Percentiles rank a stretch among this genome's conserved stretches.
Conservation (phyloP, 2,329 filamentous ascomycete genomes). For the Diaporthe humulicola region DNA sequence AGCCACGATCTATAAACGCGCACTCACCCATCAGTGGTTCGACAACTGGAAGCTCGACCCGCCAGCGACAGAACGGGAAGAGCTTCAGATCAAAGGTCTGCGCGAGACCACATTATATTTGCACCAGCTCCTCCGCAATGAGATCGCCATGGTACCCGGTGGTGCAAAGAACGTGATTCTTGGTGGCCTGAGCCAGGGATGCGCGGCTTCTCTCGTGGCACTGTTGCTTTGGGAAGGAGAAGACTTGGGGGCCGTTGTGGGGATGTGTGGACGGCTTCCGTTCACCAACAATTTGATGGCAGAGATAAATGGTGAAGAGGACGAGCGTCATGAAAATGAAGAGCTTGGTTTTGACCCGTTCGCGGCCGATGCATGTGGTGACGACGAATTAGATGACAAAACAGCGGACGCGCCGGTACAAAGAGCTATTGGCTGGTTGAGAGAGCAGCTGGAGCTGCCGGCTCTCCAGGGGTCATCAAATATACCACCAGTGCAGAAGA, state of each 20-base stretch:
- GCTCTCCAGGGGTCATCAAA: neutral
- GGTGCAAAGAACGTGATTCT: constrained; percentile 55
- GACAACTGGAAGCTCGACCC: constrained; percentile 53
- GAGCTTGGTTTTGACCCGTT: constrained; percentile 33
- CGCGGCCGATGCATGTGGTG: neutral
- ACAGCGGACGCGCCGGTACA: neutral
- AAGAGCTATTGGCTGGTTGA: constrained; percentile 1
- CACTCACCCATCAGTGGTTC: constrained; percentile 60
- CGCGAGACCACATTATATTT: constrained; percentile 55
- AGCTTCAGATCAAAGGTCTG: constrained; percentile 56
- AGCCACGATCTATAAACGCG: constrained; percentile 54
- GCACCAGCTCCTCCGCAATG: constrained; percentile 51
- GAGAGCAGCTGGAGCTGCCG: neutral
- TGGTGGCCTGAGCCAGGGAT: constrained; percentile 67
- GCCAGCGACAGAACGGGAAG: constrained; percentile 41
- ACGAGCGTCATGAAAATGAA: constrained; percentile 44
- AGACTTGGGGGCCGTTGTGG: constrained; percentile 53
- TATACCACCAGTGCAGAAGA: constrained; percentile 31
- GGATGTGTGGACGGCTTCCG: constrained; percentile 61
- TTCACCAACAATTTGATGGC: constrained; percentile 44
- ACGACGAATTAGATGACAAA: fast-evolving
- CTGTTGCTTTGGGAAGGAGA: constrained; percentile 58
- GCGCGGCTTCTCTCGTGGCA: constrained; percentile 58
- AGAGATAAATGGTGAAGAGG: constrained; percentile 41
- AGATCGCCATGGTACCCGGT: constrained; percentile 53